These are phyloP conservation scores for Comarum palustre DNA, from an alignment of 306 rosid genomes.

Conservation along the genomic window DNA sequence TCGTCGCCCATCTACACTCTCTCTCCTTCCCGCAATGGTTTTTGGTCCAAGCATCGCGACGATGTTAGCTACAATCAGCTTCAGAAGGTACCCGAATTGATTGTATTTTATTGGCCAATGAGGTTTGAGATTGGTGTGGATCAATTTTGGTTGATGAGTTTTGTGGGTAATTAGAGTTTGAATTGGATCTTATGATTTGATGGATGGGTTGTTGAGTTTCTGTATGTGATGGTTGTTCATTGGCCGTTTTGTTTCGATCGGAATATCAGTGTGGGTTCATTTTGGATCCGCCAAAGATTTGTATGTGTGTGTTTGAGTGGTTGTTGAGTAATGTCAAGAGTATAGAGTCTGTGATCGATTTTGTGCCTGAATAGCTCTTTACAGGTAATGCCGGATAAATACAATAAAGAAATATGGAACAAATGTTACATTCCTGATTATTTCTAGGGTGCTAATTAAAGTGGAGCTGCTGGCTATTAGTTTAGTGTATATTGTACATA, in stretches of 20 bases:
- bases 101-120: slow-evolving; percentile 4
- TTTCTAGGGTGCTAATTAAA: not conserved
- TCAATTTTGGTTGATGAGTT: slow-evolving; percentile 29
- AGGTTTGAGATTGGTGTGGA: slow-evolving; percentile 24
- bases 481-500: not conserved
- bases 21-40: slow-evolving; percentile 52
- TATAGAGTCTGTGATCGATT: not conserved
- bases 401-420: not conserved
- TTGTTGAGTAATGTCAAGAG: slow-evolving; percentile 9
- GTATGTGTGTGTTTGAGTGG: not conserved
- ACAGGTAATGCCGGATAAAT: not conserved
- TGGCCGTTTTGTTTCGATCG: slow-evolving; percentile 21
- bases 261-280: slow-evolving; percentile 22
- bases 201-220: slow-evolving; percentile 21
- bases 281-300: slow-evolving; percentile 25
- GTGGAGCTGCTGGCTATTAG: not conserved
- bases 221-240: slow-evolving; percentile 21
- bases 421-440: not conserved
- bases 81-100: slow-evolving; percentile 63
- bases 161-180: slow-evolving; percentile 26
- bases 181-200: slow-evolving; percentile 48
- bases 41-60: slow-evolving; percentile 80
- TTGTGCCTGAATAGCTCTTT: not conserved
- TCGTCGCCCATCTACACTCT: slow-evolving; percentile 50
- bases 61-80: slow-evolving; percentile 79